Base-by-base conservation (phyloP, 495 filamentous ascomycete genomes). In the Recurvomyces mirabilis region DNA sequence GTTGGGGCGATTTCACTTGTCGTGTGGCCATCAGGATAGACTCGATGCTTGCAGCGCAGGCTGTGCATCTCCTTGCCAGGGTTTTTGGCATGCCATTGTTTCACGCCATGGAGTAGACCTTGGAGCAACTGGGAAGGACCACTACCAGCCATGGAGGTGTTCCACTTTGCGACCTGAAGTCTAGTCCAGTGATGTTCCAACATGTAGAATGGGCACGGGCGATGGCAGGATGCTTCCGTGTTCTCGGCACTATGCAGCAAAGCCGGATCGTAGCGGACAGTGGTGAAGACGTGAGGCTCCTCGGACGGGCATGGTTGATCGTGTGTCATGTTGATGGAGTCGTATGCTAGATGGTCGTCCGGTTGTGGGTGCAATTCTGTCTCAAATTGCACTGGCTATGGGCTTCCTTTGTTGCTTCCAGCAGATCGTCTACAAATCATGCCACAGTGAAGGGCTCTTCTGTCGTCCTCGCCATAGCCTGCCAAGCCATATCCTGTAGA, bases 171-270 rank as follows among this genome's bases (percentile, higher is more conserved):
- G 10, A 47, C 24, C 20, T 38, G 35, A 1, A 52, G 38, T 10
- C 49, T 20, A 1, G 43, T 52, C 49, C 49, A 52, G 60, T 96
- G 89, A 61, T 79, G 80, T 33, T 73, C 63, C 11, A 93, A 72
- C 67, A 95, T 84, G 65, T 94, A 94, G 55, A 91, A 81, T 1
- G 77, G 77, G n/a, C 74, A 78, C 7, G 15, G 67, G 48, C 15
- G 46, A 31, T 18, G 52, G 49, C 34, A 52, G 13, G 49, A 52
- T 1, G 49, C 49, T 15, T 12, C 26, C n/a, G 44, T 42, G 31
- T 73, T 68, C 64, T 69, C 67, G 28, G 66, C 32, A 5, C 51
- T 57, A 25, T 57, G 38, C 5, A 69, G 62, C 22, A 93, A 76
- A 5, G 58, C 51, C 7, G 75, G 77, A 52, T 94, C 87, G 60